These are phyloP conservation scores for Ophiocordyceps camponoti-saundersi DNA, from an alignment of 2,329 filamentous ascomycete species.

Conservation along the genomic window DNA sequence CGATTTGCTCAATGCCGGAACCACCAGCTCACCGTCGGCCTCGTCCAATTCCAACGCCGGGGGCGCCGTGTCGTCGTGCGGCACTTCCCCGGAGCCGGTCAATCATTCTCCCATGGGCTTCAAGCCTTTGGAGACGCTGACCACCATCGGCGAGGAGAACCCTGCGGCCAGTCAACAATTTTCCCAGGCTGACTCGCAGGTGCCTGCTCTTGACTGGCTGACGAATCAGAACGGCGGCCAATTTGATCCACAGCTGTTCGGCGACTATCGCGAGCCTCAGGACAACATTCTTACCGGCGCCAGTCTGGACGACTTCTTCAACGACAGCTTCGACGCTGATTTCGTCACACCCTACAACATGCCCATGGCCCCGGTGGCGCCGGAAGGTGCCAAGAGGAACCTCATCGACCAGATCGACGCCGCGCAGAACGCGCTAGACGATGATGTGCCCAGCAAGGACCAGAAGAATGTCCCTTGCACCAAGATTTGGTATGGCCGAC, in stretches of 20 bases:
- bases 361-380: constrained; percentile 20
- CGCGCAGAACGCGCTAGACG: constrained; percentile 50
- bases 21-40: constrained; percentile 47
- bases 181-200: constrained; percentile 21
- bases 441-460: constrained; percentile 33
- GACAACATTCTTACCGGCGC: constrained; percentile 56
- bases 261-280: constrained; percentile 80
- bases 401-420: constrained; percentile 66
- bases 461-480: constrained; percentile 66
- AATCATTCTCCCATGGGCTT: constrained; percentile 53
- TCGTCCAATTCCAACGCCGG: constrained; percentile 44
- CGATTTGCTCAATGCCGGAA: constrained; percentile 31
- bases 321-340: constrained; percentile 68
- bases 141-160: constrained; percentile 51
- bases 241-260: constrained; percentile 85
- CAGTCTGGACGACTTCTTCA: constrained; percentile 56
- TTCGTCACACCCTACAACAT: constrained; percentile 71
- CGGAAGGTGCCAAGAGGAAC: constrained; percentile 38
- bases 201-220: constrained; percentile 53
- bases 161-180: constrained; percentile 22
- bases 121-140: constrained; percentile 44
- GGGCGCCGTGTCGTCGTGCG: constrained; percentile 45
- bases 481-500: constrained; percentile 67
- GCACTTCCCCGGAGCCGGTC: constrained; percentile 61
- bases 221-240: constrained; percentile 66